Conservation (phyloP, 257 asterid species). For the Solanum acaule region DNA sequence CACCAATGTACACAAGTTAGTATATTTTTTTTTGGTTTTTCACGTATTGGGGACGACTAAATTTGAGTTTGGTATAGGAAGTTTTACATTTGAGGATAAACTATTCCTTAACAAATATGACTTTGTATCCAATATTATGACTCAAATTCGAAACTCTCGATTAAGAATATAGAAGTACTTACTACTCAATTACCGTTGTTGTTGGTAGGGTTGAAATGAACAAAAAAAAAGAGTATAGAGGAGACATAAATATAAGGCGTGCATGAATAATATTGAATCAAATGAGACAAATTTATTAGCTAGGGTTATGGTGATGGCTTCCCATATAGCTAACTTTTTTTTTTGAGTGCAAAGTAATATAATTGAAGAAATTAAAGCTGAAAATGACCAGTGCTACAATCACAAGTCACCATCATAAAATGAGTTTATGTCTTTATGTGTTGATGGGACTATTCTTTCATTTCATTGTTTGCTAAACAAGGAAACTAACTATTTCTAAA, state of each 20-base stretch:
- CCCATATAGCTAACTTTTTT: background rate
- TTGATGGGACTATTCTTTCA: constrained; percentile 58
- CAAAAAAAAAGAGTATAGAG: background rate
- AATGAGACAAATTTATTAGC: background rate
- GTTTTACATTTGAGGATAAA: background rate
- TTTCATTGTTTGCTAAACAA: constrained; percentile 34
- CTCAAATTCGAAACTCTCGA: background rate
- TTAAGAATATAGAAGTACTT: background rate
- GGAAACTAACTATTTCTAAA: constrained; percentile 22
- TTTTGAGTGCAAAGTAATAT: constrained; percentile 4
- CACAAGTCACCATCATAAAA: constrained; percentile 30
- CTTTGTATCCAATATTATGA: background rate
- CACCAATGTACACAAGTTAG: fast-evolving
- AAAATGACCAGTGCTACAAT: constrained; percentile 40
- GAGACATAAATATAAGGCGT: background rate
- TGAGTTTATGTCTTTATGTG: constrained; percentile 21
- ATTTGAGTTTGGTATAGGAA: background rate
- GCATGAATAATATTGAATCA: background rate
- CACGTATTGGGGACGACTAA: background rate
- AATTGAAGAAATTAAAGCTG: constrained; percentile 12
- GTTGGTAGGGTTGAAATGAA: background rate
- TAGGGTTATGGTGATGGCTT: constrained; percentile 5
- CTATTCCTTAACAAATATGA: background rate
- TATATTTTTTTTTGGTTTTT: too few species aligned
- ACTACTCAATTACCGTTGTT: background rate